Percentiles rank a stretch among this genome's conserved stretches.
phyloP scores from a whole-genome alignment of 2,329 filamentous ascomycete species.

The Aspergillus melleus region DNA sequence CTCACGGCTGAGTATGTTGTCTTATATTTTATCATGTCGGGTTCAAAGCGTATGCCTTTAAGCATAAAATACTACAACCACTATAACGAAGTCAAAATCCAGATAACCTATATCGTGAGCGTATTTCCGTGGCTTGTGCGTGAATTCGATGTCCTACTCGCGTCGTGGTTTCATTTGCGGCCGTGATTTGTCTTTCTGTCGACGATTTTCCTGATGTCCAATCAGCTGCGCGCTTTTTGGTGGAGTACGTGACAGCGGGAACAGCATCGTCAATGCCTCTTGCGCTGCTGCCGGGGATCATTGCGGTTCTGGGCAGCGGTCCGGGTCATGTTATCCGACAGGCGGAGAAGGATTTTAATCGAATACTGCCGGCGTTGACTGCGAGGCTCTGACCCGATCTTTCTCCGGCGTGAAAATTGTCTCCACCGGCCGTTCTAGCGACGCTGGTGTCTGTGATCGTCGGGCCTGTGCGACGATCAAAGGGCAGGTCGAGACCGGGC shows the following conservation, averaged over 20 bases:
- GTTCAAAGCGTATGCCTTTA: too few species aligned
- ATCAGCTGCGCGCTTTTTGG: constrained; percentile 11
- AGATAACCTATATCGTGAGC: too few species aligned
- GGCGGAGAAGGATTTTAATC: neutral
- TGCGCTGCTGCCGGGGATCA: neutral
- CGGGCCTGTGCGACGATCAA: neutral
- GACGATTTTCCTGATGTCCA: constrained; percentile 11
- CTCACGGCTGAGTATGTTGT: too few species aligned
- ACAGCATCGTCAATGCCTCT: neutral
- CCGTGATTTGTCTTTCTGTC: constrained; percentile 24
- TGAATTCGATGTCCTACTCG: neutral
- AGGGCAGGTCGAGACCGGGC: constrained; percentile 2
- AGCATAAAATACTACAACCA: too few species aligned
- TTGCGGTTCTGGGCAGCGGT: neutral
- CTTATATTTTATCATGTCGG: too few species aligned
- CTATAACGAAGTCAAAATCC: too few species aligned
- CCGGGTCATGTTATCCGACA: neutral
- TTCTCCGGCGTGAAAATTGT: neutral
- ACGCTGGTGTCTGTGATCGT: too few species aligned
- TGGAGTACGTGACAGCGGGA: constrained; percentile 2
- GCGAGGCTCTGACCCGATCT: neutral
- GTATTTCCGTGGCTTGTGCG: too few species aligned
- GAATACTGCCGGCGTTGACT: neutral
- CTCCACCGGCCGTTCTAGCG: too few species aligned
- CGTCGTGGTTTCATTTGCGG: constrained; percentile 23